Base-by-base conservation (phyloP, 2,329 filamentous ascomycete genomes). In the Alternaria sp. region DNA sequence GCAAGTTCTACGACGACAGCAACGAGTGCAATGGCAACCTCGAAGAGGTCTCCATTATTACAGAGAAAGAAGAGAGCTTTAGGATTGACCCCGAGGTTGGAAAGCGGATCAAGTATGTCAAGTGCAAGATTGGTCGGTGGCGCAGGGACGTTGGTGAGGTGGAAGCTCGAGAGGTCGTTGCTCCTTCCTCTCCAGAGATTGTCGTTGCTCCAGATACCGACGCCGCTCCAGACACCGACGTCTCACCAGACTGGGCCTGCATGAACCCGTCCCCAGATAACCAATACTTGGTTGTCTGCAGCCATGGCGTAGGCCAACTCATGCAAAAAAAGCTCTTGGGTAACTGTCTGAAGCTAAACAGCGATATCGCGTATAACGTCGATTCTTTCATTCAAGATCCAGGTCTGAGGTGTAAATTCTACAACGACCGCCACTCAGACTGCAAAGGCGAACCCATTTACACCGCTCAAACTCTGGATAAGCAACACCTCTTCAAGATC, bases 1-100 rank as follows among this genome's bases (percentile, higher is more conserved):
- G 49, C 49, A 51, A 6, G 17, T 51, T 11, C 12, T 32, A 51
- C 49, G 49, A 51, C 49, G 49, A 25, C 19, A 40, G 30, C 19
- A 25, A 52, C 30, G 19, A 17, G 49, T 52, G 49, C 30, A 36
- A 36, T 11, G 19, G 30, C 19, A 12, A 36, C 21, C 5, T 51
- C 11, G n/a, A 28, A 21, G 21, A 21, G 21, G 21, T 21, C 21
- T 21, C 21, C 21, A 21, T 21, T 21, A 21, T 21, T 21, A 21
- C 21, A 21, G 21, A 51, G 12, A 51, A 21, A 13, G 6, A 17
- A 0, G 26, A 51, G 28, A 21, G 26, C 26, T 51, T 51, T 51
- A 26, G 8, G 47, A 28, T 28, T 12, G 3, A 4, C 1, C 15
- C 47, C 8, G 47, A 51, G 0, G 13, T 3, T 51, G 47, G 47